These are phyloP conservation scores for Oryza punctata DNA, from an alignment of 176 grass and related monocot genomes.

Conservation along the genomic window DNA sequence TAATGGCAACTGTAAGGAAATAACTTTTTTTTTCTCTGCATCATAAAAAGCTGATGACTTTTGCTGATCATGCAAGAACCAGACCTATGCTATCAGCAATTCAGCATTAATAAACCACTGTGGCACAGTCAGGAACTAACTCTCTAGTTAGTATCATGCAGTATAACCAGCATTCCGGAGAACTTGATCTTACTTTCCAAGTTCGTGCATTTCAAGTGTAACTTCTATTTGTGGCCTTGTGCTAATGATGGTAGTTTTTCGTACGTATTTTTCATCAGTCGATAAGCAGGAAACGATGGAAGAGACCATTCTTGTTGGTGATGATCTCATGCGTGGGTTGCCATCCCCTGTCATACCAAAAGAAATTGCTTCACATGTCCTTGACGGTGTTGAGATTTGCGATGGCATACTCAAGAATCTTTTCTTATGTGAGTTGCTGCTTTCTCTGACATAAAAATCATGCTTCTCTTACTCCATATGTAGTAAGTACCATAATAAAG, in stretches of 20 bases:
- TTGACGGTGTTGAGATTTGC: slow-evolving; percentile 90
- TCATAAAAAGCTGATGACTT: background rate
- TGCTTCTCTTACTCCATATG: slow-evolving; percentile 19
- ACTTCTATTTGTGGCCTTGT: slow-evolving; percentile 7
- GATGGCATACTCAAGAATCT: slow-evolving; percentile 91
- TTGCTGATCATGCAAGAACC: background rate
- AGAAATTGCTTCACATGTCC: slow-evolving; percentile 90
- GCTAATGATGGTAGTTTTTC: background rate
- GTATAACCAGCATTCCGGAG: background rate
- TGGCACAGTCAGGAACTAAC: background rate
- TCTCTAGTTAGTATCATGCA: background rate
- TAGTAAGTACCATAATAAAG: slow-evolving; percentile 21
- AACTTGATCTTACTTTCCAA: background rate
- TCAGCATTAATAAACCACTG: background rate
- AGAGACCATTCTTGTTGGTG: slow-evolving; percentile 86
- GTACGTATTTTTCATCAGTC: slow-evolving; percentile 40
- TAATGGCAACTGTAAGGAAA: background rate
- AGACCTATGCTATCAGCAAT: background rate
- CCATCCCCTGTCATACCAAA: slow-evolving; percentile 85
- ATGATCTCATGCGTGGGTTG: slow-evolving; percentile 87
- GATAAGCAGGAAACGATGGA: slow-evolving; percentile 93
- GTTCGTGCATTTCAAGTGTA: background rate
- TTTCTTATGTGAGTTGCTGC: slow-evolving; percentile 80
- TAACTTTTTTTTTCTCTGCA: background rate
- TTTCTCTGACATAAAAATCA: slow-evolving; percentile 9